Conservation (phyloP, 495 filamentous ascomycete genomes). For the Stereocaulon alpinum region DNA sequence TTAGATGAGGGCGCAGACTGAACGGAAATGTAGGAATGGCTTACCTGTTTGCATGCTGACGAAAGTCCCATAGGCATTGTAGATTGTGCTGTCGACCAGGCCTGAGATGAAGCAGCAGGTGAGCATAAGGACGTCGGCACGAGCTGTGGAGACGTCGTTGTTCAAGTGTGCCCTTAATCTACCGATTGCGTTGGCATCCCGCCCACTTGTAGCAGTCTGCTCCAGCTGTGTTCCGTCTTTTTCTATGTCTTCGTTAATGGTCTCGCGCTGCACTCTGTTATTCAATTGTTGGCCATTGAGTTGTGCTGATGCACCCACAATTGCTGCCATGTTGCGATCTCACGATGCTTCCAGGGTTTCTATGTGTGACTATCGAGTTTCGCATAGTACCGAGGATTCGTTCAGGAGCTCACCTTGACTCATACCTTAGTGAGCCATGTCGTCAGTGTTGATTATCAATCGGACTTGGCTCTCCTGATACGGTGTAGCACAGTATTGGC, state of each 20-base stretch:
- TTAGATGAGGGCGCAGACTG: background rate
- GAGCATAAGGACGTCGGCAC: slow-evolving; percentile 36
- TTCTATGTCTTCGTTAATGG: background rate
- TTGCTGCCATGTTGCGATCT: background rate
- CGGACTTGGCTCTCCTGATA: no score
- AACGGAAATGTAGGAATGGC: background rate
- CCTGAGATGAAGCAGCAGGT: slow-evolving; percentile 41
- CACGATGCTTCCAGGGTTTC: no score
- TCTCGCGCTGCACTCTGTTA: background rate
- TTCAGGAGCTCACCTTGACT: no score
- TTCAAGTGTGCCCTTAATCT: slow-evolving; percentile 20
- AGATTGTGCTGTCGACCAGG: slow-evolving; percentile 42
- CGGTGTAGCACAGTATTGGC: no score
- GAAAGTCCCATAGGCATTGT: slow-evolving; percentile 44
- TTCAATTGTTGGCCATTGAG: background rate
- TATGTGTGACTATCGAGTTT: no score
- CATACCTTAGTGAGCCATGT: no score
- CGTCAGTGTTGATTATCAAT: no score
- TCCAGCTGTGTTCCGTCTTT: background rate
- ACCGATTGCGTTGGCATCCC: background rate
- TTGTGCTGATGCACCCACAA: background rate
- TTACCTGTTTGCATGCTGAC: slow-evolving; percentile 47
- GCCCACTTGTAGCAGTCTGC: background rate
- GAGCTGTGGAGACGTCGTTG: slow-evolving; percentile 28
- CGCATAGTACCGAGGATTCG: no score